phyloP scores from a whole-genome alignment of 164 flowering plant genomes.

The Sedum album region DNA sequence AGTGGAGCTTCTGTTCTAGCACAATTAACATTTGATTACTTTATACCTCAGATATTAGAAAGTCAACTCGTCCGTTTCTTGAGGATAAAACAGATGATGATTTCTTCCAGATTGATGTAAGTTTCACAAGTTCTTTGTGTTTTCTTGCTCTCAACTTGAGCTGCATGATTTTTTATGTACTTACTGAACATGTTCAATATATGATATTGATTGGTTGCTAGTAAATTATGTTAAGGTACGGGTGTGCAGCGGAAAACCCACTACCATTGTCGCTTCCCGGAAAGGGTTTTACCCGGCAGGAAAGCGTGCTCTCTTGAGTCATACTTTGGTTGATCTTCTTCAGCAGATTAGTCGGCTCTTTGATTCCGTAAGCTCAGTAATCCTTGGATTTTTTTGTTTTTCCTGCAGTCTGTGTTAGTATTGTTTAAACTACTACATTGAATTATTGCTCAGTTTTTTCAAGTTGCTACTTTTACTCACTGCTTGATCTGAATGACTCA shows the following conservation, averaged over 20 bases:
- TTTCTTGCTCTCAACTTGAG: not conserved
- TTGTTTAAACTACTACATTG: not conserved
- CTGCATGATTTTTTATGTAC: constrained; percentile 5
- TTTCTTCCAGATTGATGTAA: constrained; percentile 86
- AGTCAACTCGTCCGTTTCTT: constrained; percentile 63
- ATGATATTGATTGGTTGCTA: not conserved
- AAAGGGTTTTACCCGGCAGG: constrained; percentile 86
- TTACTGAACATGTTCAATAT: not conserved
- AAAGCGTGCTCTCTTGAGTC: constrained; percentile 46
- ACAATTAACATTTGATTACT: constrained; percentile 5
- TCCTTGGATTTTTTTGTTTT: not conserved
- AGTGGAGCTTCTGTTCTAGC: no score
- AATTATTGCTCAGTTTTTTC: not conserved
- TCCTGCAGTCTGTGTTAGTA: not conserved
- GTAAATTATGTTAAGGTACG: constrained; percentile 38
- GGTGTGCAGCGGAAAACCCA: constrained; percentile 77
- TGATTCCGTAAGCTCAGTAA: constrained; percentile 56
- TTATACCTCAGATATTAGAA: constrained; percentile 51
- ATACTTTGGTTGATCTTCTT: constrained; percentile 58
- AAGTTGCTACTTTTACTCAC: not conserved
- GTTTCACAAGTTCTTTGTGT: constrained; percentile 10
- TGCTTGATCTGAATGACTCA: no score
- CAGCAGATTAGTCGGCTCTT: constrained; percentile 71
- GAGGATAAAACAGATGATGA: constrained; percentile 77
- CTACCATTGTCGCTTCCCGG: constrained; percentile 60